Base-by-base conservation (phyloP, 352 stramenopile species). In the Globisporangium canariense region DNA sequence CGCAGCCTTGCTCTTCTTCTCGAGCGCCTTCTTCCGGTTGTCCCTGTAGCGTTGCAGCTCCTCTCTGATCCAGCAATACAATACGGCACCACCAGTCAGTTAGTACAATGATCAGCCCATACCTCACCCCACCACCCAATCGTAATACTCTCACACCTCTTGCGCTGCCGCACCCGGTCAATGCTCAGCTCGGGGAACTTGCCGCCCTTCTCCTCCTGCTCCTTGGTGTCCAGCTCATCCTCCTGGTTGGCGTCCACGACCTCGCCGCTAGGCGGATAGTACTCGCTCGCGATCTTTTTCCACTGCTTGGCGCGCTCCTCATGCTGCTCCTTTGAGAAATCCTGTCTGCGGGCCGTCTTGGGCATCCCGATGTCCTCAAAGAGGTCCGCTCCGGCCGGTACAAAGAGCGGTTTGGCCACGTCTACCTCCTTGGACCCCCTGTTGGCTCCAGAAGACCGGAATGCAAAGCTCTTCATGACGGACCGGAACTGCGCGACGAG, bases 321-420 rank as follows among this genome's bases (percentile, higher is more conserved):
- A 53, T 76, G 77, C 62, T 88, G 73, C 16, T 88, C 77, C 36
- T 77, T 72, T 6, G 68, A 58, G 59, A 86, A 76, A 45, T 88
- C 76, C 22, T 81, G 68, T 43, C 81, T 76, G 25, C 76, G 75
- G 4, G 58, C 60, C 25, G 77, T 77, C 60, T 92, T 89, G 2
- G 83, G 83, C 50, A 90, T 59, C 0, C 85, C 81, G 52, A 95
- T 92, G 54, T 93, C 86, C 50, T 83, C 81, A 49, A 91, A 91
- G 5, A 86, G 64, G 52, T 95, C 86, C 20, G 70, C 76, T 25
- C 85, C 84, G 1, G 75, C 81, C 8, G 86, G 87, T 0, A 96
- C 81, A 47, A 90, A 94, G 40, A 93, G 57, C 8, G 82, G 62
- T 65, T 90, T 90, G 40, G 78, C 76, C 18, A 74, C 46, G 14